These are phyloP conservation scores for Pelargonium citronellum DNA, from an alignment of 441 rosid genomes.

Conservation along the genomic window DNA sequence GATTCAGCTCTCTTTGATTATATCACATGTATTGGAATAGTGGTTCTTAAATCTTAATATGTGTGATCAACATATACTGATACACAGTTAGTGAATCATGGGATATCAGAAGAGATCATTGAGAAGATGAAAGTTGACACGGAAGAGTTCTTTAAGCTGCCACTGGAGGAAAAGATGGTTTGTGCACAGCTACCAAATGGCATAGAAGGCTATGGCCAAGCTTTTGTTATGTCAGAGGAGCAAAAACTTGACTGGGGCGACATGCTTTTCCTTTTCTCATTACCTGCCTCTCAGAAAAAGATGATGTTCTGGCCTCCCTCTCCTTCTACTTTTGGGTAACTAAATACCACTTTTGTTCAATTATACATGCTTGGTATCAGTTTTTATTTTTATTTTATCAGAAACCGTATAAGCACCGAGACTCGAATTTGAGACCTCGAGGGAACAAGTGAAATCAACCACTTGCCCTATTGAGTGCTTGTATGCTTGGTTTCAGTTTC, in stretches of 20 bases:
- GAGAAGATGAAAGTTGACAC: conserved; percentile 32
- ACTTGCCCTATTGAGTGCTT: too few relatives aligned
- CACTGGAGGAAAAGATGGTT: conserved; percentile 36
- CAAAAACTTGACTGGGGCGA: conserved; percentile 51
- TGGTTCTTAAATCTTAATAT: background rate
- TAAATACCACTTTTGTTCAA: too few relatives aligned
- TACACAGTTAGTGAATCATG: conserved; percentile 39
- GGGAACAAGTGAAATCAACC: too few relatives aligned
- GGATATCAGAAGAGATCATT: conserved; percentile 24
- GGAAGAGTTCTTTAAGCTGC: conserved; percentile 34
- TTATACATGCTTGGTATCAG: too few relatives aligned
- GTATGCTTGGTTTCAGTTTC: too few relatives aligned
- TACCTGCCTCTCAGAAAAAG: conserved; percentile 25
- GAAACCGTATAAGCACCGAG: too few relatives aligned
- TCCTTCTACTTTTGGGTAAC: conserved; percentile 16
- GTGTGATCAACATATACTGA: background rate
- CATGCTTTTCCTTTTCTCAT: conserved; percentile 36
- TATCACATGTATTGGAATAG: background rate
- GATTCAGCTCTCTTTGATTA: background rate
- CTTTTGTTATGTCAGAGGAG: conserved; percentile 39
- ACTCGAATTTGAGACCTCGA: too few relatives aligned
- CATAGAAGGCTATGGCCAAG: conserved; percentile 47
- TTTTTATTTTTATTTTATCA: too few relatives aligned
- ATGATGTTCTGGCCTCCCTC: conserved; percentile 29
- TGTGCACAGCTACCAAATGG: conserved; percentile 30